Evolutionary conservation across 306 rosid species (phyloP).

Genomic region (Medicago arabica): DNA sequence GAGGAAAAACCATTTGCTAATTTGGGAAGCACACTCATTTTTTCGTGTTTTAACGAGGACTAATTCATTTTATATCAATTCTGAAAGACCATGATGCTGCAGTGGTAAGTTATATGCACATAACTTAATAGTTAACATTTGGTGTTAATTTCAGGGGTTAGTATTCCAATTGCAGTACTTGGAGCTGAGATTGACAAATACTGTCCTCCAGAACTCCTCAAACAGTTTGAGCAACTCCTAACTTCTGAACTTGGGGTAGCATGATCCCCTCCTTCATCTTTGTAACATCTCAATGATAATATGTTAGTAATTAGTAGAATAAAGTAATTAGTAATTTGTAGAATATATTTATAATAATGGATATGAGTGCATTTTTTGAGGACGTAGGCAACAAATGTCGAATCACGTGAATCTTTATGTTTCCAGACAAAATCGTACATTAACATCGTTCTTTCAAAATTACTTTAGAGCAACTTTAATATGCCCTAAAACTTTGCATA

Average conservation of each 20-base stretch:
- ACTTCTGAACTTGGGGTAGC: conserved; percentile 54
- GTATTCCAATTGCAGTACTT: conserved; percentile 53
- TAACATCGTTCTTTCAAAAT: no score
- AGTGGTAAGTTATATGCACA: neutral
- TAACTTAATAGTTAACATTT: neutral
- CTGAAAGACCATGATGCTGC: neutral
- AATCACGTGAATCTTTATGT: no score
- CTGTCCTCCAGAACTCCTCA: conserved; percentile 54
- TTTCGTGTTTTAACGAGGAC: no score
- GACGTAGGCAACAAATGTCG: no score
- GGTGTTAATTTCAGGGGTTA: conserved; percentile 49
- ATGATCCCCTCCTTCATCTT: neutral
- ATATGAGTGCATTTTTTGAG: no score
- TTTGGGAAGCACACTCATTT: no score
- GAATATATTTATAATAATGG: no score
- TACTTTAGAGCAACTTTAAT: no score
- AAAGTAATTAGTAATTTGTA: no score
- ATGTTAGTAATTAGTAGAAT: no score
- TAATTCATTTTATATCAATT: neutral
- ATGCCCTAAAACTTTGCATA: neutral
- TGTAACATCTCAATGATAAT: no score
- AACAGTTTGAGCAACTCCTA: conserved; percentile 56
- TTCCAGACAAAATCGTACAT: no score
- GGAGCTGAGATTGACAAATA: conserved; percentile 63
- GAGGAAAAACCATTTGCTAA: neutral